Percentiles rank a stretch among this genome's conserved stretches.
Evolutionary conservation across 2,329 filamentous ascomycete species (phyloP).

Genomic region (Claviceps sp.): DNA sequence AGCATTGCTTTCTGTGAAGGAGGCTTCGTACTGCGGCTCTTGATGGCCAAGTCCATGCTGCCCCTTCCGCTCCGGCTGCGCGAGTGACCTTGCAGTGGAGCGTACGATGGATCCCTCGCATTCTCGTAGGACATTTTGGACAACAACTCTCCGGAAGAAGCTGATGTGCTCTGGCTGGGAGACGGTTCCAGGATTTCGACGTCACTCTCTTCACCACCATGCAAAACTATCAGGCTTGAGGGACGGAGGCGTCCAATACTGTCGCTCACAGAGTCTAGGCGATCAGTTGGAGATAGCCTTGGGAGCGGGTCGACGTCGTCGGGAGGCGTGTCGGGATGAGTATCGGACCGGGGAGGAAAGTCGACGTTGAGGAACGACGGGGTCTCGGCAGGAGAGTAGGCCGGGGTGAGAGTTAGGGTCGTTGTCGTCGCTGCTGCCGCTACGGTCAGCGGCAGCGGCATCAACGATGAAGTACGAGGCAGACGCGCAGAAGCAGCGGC

Average conservation of each 20-base stretch:
- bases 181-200: slow-evolving; percentile 9
- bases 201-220: slow-evolving; percentile 6
- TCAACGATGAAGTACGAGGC: slow-evolving; percentile 30
- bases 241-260: background rate
- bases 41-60: slow-evolving; percentile 19
- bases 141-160: slow-evolving; percentile 4
- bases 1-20: slow-evolving; percentile 89
- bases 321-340: slow-evolving; percentile 4
- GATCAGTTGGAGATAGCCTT: slow-evolving; percentile 13
- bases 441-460: slow-evolving; percentile 18
- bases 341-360: background rate
- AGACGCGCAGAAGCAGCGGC: slow-evolving; percentile 19
- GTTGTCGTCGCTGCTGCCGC: slow-evolving; percentile 9
- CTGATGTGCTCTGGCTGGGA: slow-evolving; percentile 2
- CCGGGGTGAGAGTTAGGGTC: slow-evolving; percentile 2
- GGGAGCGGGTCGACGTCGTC: slow-evolving; percentile 4
- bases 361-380: background rate
- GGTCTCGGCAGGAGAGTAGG: slow-evolving; percentile 2
- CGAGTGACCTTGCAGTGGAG: slow-evolving; percentile 16
- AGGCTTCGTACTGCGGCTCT: slow-evolving; percentile 22
- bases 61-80: slow-evolving; percentile 20
- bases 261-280: slow-evolving; percentile 13
- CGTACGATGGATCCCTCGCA: slow-evolving; percentile 14
- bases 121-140: slow-evolving; percentile 19
- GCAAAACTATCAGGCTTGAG: slow-evolving; percentile 4